Evolutionary conservation across 2,329 filamentous ascomycete species (phyloP).

Genomic region (Cladosporium sp.): DNA sequence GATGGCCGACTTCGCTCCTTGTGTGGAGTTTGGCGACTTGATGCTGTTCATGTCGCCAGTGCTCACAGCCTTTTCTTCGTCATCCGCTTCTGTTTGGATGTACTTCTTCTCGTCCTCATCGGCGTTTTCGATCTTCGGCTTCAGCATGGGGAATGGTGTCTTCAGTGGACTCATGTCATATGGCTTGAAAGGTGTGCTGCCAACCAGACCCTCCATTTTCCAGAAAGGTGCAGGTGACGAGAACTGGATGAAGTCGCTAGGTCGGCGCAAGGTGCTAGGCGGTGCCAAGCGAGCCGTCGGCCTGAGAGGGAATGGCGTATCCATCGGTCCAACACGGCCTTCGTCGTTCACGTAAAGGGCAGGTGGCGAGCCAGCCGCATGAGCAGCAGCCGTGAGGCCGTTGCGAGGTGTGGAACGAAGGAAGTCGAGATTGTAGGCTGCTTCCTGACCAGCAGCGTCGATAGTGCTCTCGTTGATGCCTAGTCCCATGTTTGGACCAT

Average conservation of each 20-base stretch:
- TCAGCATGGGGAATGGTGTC: slow-evolving; percentile 34
- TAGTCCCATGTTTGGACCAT: slow-evolving; percentile 23
- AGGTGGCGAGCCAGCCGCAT: slow-evolving; percentile 35
- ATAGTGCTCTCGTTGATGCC: slow-evolving; percentile 28
- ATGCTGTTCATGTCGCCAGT: background rate
- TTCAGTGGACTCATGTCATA: slow-evolving; percentile 36
- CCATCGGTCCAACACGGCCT: slow-evolving; percentile 29
- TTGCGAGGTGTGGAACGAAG: slow-evolving; percentile 32
- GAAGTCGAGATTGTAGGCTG: slow-evolving; percentile 19
- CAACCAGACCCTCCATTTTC: slow-evolving; percentile 76
- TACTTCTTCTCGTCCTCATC: slow-evolving; percentile 20
- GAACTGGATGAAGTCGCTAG: slow-evolving; percentile 81
- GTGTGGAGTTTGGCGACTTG: slow-evolving; percentile 3
- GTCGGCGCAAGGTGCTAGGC: slow-evolving; percentile 74
- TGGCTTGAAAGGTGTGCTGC: slow-evolving; percentile 59
- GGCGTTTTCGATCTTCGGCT: slow-evolving; percentile 17
- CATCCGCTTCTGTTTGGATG: slow-evolving; percentile 17
- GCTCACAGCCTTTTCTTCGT: slow-evolving; percentile 13
- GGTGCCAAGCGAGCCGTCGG: slow-evolving; percentile 64
- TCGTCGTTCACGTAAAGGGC: slow-evolving; percentile 36
- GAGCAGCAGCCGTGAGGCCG: slow-evolving; percentile 32
- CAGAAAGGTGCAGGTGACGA: slow-evolving; percentile 83
- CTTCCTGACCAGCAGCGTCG: slow-evolving; percentile 19
- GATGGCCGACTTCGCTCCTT: slow-evolving; percentile 6
- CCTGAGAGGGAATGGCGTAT: slow-evolving; percentile 35